Percentiles rank a stretch among this genome's conserved stretches.
Evolutionary conservation across 2,329 filamentous ascomycete genomes (phyloP).

Genomic region (Elsinoe ampelina): DNA sequence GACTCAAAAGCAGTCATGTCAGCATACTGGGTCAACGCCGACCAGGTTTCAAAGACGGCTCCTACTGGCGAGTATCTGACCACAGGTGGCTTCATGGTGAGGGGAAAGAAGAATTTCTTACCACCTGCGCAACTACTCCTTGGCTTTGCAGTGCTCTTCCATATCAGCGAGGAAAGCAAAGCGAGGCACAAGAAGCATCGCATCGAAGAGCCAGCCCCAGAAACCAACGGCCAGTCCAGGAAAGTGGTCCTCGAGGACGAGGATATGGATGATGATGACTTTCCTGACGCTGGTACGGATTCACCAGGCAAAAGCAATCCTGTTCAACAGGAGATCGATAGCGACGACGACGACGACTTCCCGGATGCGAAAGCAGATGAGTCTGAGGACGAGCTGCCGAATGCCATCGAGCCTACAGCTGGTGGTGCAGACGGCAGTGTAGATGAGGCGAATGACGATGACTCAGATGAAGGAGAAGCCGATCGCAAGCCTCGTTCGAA

Average conservation of each 20-base stretch:
- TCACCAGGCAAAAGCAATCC: constrained; percentile 22
- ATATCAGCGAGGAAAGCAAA: constrained; percentile 80
- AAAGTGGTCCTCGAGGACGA: constrained; percentile 14
- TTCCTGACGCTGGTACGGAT: constrained; percentile 20
- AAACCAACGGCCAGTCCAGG: constrained; percentile 16
- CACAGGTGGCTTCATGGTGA: constrained; percentile 68
- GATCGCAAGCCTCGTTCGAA: constrained; percentile 13
- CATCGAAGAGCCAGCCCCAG: constrained; percentile 34
- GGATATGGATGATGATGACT: constrained; percentile 21
- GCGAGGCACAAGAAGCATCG: constrained; percentile 69
- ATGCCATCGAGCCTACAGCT: constrained; percentile 7
- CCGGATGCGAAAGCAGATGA: constrained; percentile 31
- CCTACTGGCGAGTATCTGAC: constrained; percentile 71
- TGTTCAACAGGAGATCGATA: neutral
- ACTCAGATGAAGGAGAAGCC: constrained; percentile 15
- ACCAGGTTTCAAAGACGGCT: constrained; percentile 82
- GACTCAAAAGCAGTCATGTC: constrained; percentile 93
- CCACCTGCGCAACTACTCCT: constrained; percentile 80
- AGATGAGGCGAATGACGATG: constrained; percentile 17
- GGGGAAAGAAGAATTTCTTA: constrained; percentile 82
- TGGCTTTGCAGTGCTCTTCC: constrained; percentile 80
- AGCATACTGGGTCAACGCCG: constrained; percentile 87
- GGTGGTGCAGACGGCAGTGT: constrained; percentile 15
- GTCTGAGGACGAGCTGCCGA: constrained; percentile 19
- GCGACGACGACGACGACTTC: constrained; percentile 29